Conservation (phyloP, 805 yeast genomes). For the Zygoascus tannicola region DNA sequence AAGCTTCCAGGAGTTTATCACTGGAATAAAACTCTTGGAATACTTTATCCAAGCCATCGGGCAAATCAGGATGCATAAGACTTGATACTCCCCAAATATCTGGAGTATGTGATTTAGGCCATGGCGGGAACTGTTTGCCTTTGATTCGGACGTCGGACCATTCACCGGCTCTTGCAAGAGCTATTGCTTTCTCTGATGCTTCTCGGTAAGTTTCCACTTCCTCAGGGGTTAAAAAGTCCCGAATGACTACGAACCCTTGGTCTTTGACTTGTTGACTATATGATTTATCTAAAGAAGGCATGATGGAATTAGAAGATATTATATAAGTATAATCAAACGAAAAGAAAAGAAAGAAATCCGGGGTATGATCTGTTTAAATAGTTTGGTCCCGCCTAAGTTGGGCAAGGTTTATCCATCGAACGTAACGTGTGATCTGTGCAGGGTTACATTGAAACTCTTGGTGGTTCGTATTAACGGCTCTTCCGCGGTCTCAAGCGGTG, state of each 20-base stretch:
- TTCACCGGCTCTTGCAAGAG: constrained; percentile 37
- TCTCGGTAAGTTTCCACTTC: constrained; percentile 28
- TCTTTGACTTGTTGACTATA: constrained; percentile 7
- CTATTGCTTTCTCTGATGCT: constrained; percentile 33
- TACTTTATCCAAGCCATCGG: constrained; percentile 19
- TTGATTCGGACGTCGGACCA: constrained; percentile 43
- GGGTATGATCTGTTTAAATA: background rate
- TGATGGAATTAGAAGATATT: background rate
- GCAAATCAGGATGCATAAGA: constrained; percentile 39
- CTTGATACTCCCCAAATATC: constrained; percentile 47
- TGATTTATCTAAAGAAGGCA: background rate
- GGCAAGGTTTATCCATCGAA: background rate
- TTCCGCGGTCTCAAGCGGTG: too few relatives aligned
- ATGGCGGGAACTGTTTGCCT: constrained; percentile 50
- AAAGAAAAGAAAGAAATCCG: background rate
- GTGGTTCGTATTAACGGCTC: too few relatives aligned
- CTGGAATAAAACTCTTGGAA: constrained; percentile 11
- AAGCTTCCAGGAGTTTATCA: constrained; percentile 30
- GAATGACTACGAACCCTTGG: constrained; percentile 32
- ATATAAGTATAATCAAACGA: background rate
- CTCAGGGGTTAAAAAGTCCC: constrained; percentile 33
- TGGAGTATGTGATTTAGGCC: constrained; percentile 42
- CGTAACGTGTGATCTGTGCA: background rate
- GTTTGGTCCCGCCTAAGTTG: background rate
- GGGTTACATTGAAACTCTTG: too few relatives aligned